phyloP scores from a whole-genome alignment of 2,329 filamentous ascomycete genomes.

The Xylariaceae sp. region DNA sequence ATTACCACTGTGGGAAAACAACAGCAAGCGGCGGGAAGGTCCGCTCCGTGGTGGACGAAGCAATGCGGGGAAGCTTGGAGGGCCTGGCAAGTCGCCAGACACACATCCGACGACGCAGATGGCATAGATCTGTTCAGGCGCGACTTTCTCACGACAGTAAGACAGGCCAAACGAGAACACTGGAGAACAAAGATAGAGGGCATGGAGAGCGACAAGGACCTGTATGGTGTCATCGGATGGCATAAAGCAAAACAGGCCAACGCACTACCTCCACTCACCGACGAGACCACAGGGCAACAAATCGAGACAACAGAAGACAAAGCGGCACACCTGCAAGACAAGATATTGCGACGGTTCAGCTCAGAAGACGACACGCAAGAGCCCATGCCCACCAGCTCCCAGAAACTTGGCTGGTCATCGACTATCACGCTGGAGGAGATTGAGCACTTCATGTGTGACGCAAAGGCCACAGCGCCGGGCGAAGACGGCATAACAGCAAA shows the following conservation, averaged over 20 bases:
- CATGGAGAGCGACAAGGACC: not conserved
- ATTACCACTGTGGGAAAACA: not conserved
- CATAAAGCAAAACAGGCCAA: not conserved
- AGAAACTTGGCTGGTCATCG: not conserved
- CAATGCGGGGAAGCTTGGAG: not conserved
- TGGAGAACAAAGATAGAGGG: not conserved
- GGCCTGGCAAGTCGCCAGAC: too few species aligned
- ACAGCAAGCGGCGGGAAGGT: not conserved
- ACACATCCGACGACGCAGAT: too few species aligned
- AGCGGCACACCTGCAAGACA: not conserved
- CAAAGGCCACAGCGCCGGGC: not conserved
- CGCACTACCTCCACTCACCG: not conserved
- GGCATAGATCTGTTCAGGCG: not conserved
- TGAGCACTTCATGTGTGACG: not conserved
- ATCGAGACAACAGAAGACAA: not conserved
- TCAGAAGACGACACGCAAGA: not conserved
- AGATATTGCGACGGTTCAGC: not conserved
- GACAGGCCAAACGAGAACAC: not conserved
- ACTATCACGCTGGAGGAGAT: slow-evolving; percentile 2
- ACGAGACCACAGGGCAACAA: not conserved
- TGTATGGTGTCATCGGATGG: not conserved
- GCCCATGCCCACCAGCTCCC: too few species aligned
- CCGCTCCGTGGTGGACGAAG: not conserved
- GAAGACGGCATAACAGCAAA: not conserved
- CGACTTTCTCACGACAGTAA: not conserved